A percentile compares a stretch with the other conserved stretches of the same genome.
Conservation (phyloP, 2,329 filamentous ascomycete genomes). For the Beauveria pseudobassiana region DNA sequence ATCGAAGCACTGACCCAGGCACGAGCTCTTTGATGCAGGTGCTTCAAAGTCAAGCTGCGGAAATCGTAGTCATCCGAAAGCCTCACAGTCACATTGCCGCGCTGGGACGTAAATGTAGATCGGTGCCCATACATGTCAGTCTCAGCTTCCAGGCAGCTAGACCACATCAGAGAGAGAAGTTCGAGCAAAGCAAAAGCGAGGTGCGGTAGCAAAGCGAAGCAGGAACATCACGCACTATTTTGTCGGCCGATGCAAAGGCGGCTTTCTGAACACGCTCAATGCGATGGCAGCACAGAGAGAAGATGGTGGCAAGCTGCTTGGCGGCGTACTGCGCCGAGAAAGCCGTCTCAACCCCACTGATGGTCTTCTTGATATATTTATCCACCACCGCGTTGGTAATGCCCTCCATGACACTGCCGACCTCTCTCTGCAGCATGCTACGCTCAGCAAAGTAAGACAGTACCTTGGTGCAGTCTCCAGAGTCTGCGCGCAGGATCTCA, state of each 20-base stretch:
- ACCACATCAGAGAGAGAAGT: constrained; percentile 89
- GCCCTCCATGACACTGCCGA: constrained; percentile 58
- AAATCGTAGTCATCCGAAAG: constrained; percentile 90
- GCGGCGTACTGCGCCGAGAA: constrained; percentile 94
- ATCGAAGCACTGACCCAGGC: constrained; percentile 75
- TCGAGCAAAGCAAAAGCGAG: constrained; percentile 86
- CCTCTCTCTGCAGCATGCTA: constrained; percentile 60
- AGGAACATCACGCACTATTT: constrained; percentile 75
- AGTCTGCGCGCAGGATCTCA: constrained; percentile 76
- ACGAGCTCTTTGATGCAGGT: constrained; percentile 68
- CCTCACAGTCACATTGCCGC: constrained; percentile 74
- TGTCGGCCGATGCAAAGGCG: constrained; percentile 74
- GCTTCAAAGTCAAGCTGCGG: constrained; percentile 70
- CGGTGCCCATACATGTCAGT: constrained; percentile 88
- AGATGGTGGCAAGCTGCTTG: constrained; percentile 74
- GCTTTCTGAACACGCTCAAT: constrained; percentile 87
- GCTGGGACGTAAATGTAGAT: constrained; percentile 68
- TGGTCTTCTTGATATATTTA: constrained; percentile 69
- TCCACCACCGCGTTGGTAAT: constrained; percentile 63
- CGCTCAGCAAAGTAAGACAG: constrained; percentile 93
- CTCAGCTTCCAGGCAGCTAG: constrained; percentile 86
- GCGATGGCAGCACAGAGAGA: constrained; percentile 86
- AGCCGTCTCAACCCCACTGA: constrained; percentile 61
- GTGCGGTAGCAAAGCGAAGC: constrained; percentile 84
- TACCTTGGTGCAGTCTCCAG: constrained; percentile 84